Base-by-base conservation (phyloP, 768 basidiomycete species). In the Rickenella mellea region DNA sequence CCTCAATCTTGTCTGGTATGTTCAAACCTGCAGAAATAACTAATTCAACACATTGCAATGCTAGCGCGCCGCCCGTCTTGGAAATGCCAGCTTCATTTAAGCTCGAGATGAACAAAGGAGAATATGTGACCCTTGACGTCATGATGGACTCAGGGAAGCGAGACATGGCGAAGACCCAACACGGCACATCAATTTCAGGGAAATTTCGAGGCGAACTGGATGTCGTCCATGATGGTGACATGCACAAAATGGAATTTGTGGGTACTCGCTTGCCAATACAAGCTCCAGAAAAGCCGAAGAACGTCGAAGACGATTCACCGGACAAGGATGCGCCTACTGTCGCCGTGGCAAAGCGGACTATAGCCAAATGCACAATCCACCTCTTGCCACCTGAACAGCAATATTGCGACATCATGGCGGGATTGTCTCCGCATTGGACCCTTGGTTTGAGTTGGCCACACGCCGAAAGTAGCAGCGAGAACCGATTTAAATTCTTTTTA, bases 121-220 rank as follows among this genome's bases (percentile, higher is more conserved):
- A 88, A 60, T 69, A 76, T 30, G 81, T 90, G 40, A 83, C 79
- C 5, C 71, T 91, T n/a, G 88, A 90, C 51, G 84, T 83, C 2
- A 82, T 74, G 14, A 73, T 89, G 25, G 70, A 73, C 41, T 89
- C 87, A 2, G 83, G 83, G 27, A 87, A 89, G 50, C 71, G 88
- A 27, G 88, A 91, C 56, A 90, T 91, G 88, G 82, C 88, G 2
- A 74, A 83, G 38, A 87, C 87, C 82, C 87, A 90, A 49, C 87
- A 90, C 51, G 88, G 87, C 1, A 89, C 84, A 11, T 66, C 78
- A 17, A 88, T 90, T 15, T 87, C 86, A 38, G 88, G 88, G 30
- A 65, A 74, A 60, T 91, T 89, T 62, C 89, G 84, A 84, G 88
- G 88, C 4, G 89, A 90, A 55, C 74, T 91, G 40, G 78, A 77